Evolutionary conservation across 176 grass and related monocot genomes (phyloP), one percentile per base, ranked within the genome.

Genomic region (Paspalum notatum): DNA sequence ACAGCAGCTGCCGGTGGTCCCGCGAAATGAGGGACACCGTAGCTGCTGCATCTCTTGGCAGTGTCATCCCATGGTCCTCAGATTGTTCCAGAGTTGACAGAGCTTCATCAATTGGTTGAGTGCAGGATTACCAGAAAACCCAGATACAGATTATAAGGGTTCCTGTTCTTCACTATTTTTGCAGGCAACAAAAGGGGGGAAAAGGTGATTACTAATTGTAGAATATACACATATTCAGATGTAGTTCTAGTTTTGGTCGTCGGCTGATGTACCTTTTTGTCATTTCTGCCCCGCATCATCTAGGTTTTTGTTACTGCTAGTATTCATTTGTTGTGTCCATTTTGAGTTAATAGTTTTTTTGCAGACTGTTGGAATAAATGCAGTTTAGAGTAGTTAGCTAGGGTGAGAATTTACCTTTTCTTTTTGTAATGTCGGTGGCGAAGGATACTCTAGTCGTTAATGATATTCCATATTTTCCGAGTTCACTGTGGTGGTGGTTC

Each of bases 161-260:
- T 86, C 74, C 74, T 75, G 45, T 56, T 64, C 61, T 48, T 56
- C 71, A 71, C 16, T 73, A 71, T 90, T 90, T 90, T 86, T 75
- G 71, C 65, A 77, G 68, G 77, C 63, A 62, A 47, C 55, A 89
- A 44, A 61, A 27, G 38, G 6, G 25, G 18, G 22, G 8, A 41
- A 21, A 64, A 67, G 47, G 21, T 77, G 77, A 60, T 85, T 77
- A 57, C 71, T 85, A 81, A 79, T 82, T 85, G 87, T 89, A 82
- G 87, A 82, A 72, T 85, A 89, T 71, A 77, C 25, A 72, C 48
- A 42, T 69, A 54, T 80, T 89, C 71, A 62, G 55, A 58, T 77
- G 48, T 82, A 89, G 82, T 51, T 39, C 62, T 81, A 85, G 75
- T 72, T 79, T 84, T 75, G 80, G 32, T 37, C n/a, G 46, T 55